phyloP scores from a whole-genome alignment of 768 basidiomycete genomes.

The Termitomyces sp. region DNA sequence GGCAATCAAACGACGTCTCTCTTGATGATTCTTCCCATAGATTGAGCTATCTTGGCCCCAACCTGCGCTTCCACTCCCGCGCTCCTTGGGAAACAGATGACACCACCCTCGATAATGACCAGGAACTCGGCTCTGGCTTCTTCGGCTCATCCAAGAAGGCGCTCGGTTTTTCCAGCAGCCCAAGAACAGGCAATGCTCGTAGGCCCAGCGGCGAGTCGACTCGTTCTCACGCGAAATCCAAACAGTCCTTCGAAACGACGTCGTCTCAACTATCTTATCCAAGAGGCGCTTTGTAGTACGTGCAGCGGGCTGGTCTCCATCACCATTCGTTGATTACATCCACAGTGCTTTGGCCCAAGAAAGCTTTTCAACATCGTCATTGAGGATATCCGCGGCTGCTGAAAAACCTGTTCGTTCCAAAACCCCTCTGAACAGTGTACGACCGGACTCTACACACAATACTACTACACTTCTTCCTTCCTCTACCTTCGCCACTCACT shows the following conservation, averaged over 20 bases:
- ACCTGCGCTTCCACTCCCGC: slow-evolving; percentile 75
- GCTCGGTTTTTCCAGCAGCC: slow-evolving; percentile 44
- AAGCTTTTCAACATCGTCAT: slow-evolving; percentile 51
- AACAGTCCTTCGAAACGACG: slow-evolving; percentile 55
- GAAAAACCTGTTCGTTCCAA: slow-evolving; percentile 35
- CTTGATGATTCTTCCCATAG: slow-evolving; percentile 40
- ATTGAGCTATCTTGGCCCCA: slow-evolving; percentile 76
- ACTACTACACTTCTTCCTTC: slow-evolving; percentile 19
- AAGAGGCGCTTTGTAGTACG: slow-evolving; percentile 57
- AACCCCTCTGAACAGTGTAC: slow-evolving; percentile 36
- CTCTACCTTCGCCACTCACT: slow-evolving; percentile 24
- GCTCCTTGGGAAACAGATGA: slow-evolving; percentile 78
- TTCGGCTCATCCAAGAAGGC: slow-evolving; percentile 30
- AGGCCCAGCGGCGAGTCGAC: slow-evolving; percentile 66
- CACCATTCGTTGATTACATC: slow-evolving; percentile 3
- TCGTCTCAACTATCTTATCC: slow-evolving; percentile 45
- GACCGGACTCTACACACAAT: slow-evolving; percentile 26
- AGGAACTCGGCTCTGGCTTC: slow-evolving; percentile 37
- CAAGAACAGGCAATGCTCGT: slow-evolving; percentile 31
- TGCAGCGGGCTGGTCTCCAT: slow-evolving; percentile 13
- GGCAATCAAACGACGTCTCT: slow-evolving; percentile 22
- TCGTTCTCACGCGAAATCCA: slow-evolving; percentile 44
- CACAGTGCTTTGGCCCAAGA: slow-evolving; percentile 56
- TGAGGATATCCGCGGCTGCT: slow-evolving; percentile 28
- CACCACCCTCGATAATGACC: slow-evolving; percentile 37